Conservation (phyloP, 1,139 yeast genomes). For the Barnettozyma hawaiiensis region DNA sequence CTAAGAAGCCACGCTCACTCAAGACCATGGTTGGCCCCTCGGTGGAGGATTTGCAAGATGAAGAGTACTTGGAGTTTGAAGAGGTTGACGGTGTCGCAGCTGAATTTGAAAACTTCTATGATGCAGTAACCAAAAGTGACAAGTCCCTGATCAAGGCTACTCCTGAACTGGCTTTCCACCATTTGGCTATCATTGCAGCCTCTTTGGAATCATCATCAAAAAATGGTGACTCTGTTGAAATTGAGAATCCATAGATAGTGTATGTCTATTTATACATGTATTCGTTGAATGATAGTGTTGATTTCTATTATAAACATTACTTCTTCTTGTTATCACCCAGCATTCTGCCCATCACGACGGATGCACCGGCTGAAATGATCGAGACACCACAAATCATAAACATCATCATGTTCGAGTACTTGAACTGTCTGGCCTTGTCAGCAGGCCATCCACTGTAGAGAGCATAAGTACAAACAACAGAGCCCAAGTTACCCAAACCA, state of each 20-base stretch:
- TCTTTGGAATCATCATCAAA: constrained; percentile 63
- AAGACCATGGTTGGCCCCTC: constrained; percentile 42
- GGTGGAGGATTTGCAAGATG: constrained; percentile 25
- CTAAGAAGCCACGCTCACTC: constrained; percentile 43
- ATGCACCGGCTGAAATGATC: constrained; percentile 42
- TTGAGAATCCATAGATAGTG: constrained; percentile 29
- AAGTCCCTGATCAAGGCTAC: constrained; percentile 51
- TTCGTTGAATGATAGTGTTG: too few relatives aligned
- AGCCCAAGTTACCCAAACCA: constrained; percentile 82
- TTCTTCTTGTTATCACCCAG: constrained; percentile 7
- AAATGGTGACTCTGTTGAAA: constrained; percentile 53
- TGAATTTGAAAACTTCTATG: constrained; percentile 72
- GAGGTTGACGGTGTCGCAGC: constrained; percentile 48
- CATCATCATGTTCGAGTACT: constrained; percentile 78
- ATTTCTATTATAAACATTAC: too few relatives aligned
- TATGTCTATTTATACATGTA: too few relatives aligned
- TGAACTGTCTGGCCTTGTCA: constrained; percentile 54
- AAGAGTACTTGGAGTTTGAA: constrained; percentile 38
- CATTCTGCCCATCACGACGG: constrained; percentile 13
- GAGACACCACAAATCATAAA: constrained; percentile 71
- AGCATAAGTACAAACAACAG: constrained; percentile 82
- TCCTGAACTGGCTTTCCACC: constrained; percentile 82
- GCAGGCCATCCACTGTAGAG: constrained; percentile 84
- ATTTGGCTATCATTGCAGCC: constrained; percentile 83
- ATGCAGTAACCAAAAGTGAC: constrained; percentile 61